phyloP scores from a whole-genome alignment of 2,329 filamentous ascomycete genomes.

The Teratosphaeria nubilosa region DNA sequence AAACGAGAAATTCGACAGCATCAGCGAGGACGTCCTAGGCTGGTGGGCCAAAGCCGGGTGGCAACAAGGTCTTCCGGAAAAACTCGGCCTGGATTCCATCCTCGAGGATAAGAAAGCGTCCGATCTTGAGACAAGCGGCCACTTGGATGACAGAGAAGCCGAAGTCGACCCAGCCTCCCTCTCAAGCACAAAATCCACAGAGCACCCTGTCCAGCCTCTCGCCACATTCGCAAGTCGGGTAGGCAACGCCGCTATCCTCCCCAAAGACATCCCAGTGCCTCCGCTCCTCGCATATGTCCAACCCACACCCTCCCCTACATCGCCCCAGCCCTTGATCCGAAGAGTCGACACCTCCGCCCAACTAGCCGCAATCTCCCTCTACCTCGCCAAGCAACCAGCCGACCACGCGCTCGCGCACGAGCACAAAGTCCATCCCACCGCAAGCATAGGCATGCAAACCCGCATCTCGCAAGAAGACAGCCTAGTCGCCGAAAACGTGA shows the following conservation, averaged over 20 bases:
- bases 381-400: slow-evolving; percentile 68
- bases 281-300: slow-evolving; percentile 77
- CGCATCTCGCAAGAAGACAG: slow-evolving; percentile 76
- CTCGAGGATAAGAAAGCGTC: slow-evolving; percentile 37
- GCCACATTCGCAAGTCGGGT: slow-evolving; percentile 34
- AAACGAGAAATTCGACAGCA: slow-evolving; percentile 75
- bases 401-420: slow-evolving; percentile 58
- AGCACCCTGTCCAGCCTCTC: slow-evolving; percentile 20
- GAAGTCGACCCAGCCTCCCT: slow-evolving; percentile 16
- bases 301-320: slow-evolving; percentile 28
- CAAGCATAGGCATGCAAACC: slow-evolving; percentile 67
- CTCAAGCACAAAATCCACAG: slow-evolving; percentile 47
- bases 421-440: slow-evolving; percentile 72
- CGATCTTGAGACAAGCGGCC: slow-evolving; percentile 4
- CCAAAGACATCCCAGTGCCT: slow-evolving; percentile 44
- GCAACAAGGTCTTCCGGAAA: slow-evolving; percentile 71
- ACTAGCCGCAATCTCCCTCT: slow-evolving; percentile 70
- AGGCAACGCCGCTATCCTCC: slow-evolving; percentile 4
- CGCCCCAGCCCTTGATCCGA: slow-evolving; percentile 57
- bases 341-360: slow-evolving; percentile 81
- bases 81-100: slow-evolving; percentile 61
- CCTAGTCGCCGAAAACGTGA: slow-evolving; percentile 79
- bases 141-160: slow-evolving; percentile 12
- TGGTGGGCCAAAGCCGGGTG: slow-evolving; percentile 95
- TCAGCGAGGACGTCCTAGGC: slow-evolving; percentile 83